Percentiles rank a stretch among this genome's conserved stretches.
Evolutionary conservation across 1,284 basidiomycete genomes (phyloP).

Genomic region (Cryptococcus sp.): DNA sequence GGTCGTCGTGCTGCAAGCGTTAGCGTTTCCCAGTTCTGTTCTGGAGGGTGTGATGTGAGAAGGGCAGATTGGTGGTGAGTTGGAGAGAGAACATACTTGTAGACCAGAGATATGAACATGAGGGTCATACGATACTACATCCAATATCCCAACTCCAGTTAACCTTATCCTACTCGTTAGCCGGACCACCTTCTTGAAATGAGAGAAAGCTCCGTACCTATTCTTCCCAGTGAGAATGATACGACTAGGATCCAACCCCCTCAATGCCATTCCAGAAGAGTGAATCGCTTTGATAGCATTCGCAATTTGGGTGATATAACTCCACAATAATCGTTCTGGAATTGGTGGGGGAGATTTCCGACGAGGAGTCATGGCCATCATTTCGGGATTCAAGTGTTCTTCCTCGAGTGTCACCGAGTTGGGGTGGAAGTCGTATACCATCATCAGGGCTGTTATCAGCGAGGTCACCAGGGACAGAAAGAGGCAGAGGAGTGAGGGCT

Average conservation of each 20-base stretch:
- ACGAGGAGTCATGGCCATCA: slow-evolving; percentile 21
- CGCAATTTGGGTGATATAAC: slow-evolving; percentile 86
- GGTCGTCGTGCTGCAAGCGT: slow-evolving; percentile 67
- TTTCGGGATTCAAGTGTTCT: slow-evolving; percentile 52
- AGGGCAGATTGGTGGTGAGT: neutral
- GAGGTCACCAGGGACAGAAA: neutral
- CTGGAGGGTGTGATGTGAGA: neutral
- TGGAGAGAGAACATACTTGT: slow-evolving; percentile 49
- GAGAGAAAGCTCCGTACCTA: slow-evolving; percentile 52
- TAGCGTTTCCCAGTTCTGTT: neutral
- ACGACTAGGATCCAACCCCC: slow-evolving; percentile 82
- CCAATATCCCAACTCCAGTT: slow-evolving; percentile 75
- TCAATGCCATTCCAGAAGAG: slow-evolving; percentile 71
- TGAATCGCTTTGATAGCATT: slow-evolving; percentile 84
- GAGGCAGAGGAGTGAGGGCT: neutral
- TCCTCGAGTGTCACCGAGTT: slow-evolving; percentile 79
- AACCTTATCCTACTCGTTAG: slow-evolving; percentile 60
- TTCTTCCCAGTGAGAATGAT: slow-evolving; percentile 86
- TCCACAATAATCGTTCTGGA: slow-evolving; percentile 86
- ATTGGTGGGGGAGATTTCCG: slow-evolving; percentile 45
- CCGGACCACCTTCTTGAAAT: slow-evolving; percentile 5
- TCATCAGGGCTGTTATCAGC: slow-evolving; percentile 66
- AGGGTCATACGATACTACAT: slow-evolving; percentile 73
- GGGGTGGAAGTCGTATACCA: slow-evolving; percentile 89
- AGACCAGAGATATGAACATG: slow-evolving; percentile 58